Evolutionary conservation across 768 basidiomycete species (phyloP).

Genomic region (Boletus rex-veris): DNA sequence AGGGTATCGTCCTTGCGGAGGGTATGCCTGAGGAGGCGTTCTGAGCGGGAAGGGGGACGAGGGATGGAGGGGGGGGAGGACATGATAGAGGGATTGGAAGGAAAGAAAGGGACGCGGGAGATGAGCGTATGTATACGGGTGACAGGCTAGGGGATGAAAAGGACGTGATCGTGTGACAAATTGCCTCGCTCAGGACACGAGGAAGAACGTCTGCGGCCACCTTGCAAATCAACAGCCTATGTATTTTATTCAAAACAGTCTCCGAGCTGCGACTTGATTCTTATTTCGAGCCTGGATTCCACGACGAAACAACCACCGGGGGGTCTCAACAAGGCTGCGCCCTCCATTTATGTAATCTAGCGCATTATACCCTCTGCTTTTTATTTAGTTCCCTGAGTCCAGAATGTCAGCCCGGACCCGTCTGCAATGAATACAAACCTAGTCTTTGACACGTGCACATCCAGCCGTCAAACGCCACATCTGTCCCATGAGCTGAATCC

Average conservation of each 20-base stretch:
- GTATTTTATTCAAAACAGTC: background rate
- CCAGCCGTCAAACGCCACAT: background rate
- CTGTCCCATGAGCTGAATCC: background rate
- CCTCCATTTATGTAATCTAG: too few relatives aligned
- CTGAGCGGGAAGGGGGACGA: conserved; percentile 49
- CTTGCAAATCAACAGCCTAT: background rate
- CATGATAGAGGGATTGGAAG: conserved; percentile 11
- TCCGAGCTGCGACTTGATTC: background rate
- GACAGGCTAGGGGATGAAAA: conserved; percentile 19
- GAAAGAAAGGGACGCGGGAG: background rate
- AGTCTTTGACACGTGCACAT: background rate
- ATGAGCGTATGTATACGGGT: conserved; percentile 21
- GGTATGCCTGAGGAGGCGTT: conserved; percentile 54
- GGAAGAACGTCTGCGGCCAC: background rate
- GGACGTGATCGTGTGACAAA: conserved; percentile 25
- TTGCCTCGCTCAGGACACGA: conserved; percentile 18
- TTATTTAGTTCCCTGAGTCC: too few relatives aligned
- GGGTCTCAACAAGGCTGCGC: background rate
- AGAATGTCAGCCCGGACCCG: background rate
- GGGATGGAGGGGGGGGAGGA: conserved; percentile 13
- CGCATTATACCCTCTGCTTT: too few relatives aligned
- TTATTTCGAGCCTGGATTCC: background rate
- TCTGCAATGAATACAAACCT: background rate
- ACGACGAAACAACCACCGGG: background rate
- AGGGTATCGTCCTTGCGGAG: conserved; percentile 48